Evolutionary conservation across 208 protist species (phyloP).

Genomic region (Leishmania amazonensis): DNA sequence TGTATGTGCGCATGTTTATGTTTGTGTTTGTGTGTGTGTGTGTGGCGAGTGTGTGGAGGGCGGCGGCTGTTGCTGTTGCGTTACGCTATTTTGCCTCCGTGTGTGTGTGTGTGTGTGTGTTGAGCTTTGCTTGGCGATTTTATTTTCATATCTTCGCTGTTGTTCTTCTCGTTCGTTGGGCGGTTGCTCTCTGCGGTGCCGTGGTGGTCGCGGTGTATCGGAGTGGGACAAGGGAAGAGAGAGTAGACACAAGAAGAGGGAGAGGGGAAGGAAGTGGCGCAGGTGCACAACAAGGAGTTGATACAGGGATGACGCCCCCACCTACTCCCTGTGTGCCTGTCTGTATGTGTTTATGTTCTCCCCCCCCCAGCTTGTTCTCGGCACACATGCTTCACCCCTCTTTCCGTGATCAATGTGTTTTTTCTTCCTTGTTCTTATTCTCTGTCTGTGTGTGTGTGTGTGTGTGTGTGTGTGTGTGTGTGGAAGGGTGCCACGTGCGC

Average conservation of each 20-base stretch:
- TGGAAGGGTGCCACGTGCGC: not conserved
- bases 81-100: not conserved
- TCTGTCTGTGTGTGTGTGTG: not conserved
- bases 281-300: not conserved
- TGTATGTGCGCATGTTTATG: not conserved
- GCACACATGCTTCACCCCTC: not conserved
- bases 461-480: not conserved
- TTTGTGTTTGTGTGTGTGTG: not conserved
- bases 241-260: not conserved
- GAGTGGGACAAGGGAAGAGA: not conserved
- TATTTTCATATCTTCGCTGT: not conserved
- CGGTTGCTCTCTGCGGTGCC: not conserved
- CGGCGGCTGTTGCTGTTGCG: not conserved
- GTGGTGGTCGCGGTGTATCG: not conserved
- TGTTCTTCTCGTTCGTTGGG: not conserved
- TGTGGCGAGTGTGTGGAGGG: not conserved
- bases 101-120: not conserved
- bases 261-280: not conserved
- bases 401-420: not conserved
- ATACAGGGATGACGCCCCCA: not conserved
- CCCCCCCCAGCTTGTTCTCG: not conserved
- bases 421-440: not conserved
- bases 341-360: not conserved
- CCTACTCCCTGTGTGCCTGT: not conserved
- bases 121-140: not conserved